Base-by-base conservation (phyloP, 768 basidiomycete genomes). In the Leccinum truebloodii region DNA sequence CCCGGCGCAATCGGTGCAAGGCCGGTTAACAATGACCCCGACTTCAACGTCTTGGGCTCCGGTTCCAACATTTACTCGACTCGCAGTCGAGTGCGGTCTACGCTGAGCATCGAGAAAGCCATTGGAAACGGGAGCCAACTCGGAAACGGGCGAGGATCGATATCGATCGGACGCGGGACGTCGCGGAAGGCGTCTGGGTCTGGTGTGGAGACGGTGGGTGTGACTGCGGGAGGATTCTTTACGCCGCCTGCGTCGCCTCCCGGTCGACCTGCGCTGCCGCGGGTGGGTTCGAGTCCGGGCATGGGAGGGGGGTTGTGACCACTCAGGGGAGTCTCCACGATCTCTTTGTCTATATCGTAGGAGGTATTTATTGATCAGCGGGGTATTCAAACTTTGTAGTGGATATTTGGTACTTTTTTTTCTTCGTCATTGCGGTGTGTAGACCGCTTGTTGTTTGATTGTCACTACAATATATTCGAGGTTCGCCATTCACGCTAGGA, bases 221-320 rank as follows among this genome's bases (percentile, higher is more conserved):
- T 94, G 51, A 91, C 88, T 34, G 92, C 90, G 35, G 80, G 80
- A 22, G 92, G 92, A 0, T 93, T 93, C 70, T 94, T 94, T 72
- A 77, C 80, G 13, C 78, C 89, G 4, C 86, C 88, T 10, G 58
- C 67, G 48, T 63, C 69, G 12, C 71, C 72, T 34, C 54, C 63
- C 28, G 49, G 32, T 10, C 18, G 54, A 18, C 28, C 53, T 13
- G 59, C 59, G 10, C 30, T 52, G 24, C 9, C 14, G 28, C 22
- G 18, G 10, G 26, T 51, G 8, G 50, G 26, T 51, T 16, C 49
- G 13, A n/a, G 16, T 39, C 18, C 39, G 48, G 48, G 24, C 48
- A 13, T 16, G 12, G 20, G 22, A 24, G 24, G 13, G 24, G 22
- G 48, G 26, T 24, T 24, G 41, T 44, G 41, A 35, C 34, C 34